Evolutionary conservation across 192 early-diverging fungal species (phyloP).

Genomic region (Lobosporangium transversale): DNA sequence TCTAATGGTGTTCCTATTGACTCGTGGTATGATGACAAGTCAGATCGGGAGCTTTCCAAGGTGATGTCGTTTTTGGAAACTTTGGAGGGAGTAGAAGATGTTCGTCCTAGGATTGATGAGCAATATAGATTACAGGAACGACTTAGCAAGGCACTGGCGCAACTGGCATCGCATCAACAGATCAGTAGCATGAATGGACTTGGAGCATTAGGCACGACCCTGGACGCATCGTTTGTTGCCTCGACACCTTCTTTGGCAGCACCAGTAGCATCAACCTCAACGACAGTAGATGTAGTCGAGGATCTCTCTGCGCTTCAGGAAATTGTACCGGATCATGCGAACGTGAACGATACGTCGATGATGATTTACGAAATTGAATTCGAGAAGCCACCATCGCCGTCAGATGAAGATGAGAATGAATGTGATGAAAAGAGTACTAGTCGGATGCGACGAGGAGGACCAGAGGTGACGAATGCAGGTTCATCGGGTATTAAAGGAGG

Average conservation of each 20-base stretch:
- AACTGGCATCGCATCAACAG: slow-evolving; percentile 32
- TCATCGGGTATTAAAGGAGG: not conserved
- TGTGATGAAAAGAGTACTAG: not conserved
- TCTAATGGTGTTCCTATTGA: slow-evolving; percentile 78
- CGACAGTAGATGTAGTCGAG: not conserved
- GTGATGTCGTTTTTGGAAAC: slow-evolving; percentile 71
- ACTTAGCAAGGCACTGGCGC: slow-evolving; percentile 21
- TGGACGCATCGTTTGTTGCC: slow-evolving; percentile 10
- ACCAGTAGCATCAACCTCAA: not conserved
- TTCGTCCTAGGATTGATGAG: slow-evolving; percentile 70
- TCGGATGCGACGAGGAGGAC: too few species aligned
- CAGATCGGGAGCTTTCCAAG: slow-evolving; percentile 69
- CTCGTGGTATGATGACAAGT: slow-evolving; percentile 77
- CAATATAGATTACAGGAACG: slow-evolving; percentile 56
- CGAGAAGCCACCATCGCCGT: slow-evolving; percentile 38
- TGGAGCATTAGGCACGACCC: slow-evolving; percentile 11
- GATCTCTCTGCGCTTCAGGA: slow-evolving; percentile 25
- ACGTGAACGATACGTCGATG: slow-evolving; percentile 31
- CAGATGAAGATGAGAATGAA: slow-evolving; percentile 18
- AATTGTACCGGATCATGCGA: slow-evolving; percentile 20
- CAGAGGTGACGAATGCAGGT: too few species aligned
- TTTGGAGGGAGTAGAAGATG: slow-evolving; percentile 68
- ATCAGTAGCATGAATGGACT: slow-evolving; percentile 32
- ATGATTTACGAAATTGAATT: slow-evolving; percentile 32
- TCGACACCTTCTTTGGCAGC: not conserved